phyloP scores from a whole-genome alignment of 2,329 filamentous ascomycete genomes.

The Tothia fuscella region DNA sequence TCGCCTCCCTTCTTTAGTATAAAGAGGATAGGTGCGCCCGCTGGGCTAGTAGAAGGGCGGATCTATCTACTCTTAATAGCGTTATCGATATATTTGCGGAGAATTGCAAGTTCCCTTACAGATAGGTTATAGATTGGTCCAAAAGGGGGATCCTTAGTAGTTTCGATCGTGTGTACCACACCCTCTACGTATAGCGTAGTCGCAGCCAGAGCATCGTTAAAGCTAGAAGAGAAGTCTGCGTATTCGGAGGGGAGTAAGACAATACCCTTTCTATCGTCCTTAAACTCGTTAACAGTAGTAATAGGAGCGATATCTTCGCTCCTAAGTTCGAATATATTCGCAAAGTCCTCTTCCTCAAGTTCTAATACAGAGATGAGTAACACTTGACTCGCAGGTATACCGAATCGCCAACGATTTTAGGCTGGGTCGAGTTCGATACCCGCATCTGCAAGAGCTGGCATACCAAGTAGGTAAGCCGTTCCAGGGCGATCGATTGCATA shows the following conservation, averaged over 20 bases:
- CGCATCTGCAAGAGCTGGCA: too few species aligned
- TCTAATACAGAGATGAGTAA: too few species aligned
- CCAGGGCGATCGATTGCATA: too few species aligned
- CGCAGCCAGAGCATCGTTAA: not conserved
- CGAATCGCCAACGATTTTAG: too few species aligned
- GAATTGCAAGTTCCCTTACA: conserved; percentile 1
- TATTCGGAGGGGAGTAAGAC: not conserved
- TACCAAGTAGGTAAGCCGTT: too few species aligned
- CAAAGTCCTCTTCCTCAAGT: too few species aligned
- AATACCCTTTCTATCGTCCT: too few species aligned
- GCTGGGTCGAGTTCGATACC: too few species aligned
- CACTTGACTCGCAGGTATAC: too few species aligned
- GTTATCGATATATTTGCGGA: conserved; percentile 14
- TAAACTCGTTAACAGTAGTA: not conserved
- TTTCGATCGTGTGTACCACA: not conserved
- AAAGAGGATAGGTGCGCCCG: conserved; percentile 20
- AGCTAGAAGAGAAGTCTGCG: not conserved
- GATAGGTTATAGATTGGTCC: not conserved
- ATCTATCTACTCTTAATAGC: conserved; percentile 15
- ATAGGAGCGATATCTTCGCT: not conserved
- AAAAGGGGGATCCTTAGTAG: not conserved
- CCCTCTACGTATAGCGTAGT: not conserved
- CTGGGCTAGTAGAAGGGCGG: conserved; percentile 3
- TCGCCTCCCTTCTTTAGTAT: conserved; percentile 20
- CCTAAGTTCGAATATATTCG: not conserved